Percentiles rank a stretch among this genome's conserved stretches.
Evolutionary conservation across 441 rosid genomes (phyloP).

Genomic region (Rhodomyrtus psidioides): DNA sequence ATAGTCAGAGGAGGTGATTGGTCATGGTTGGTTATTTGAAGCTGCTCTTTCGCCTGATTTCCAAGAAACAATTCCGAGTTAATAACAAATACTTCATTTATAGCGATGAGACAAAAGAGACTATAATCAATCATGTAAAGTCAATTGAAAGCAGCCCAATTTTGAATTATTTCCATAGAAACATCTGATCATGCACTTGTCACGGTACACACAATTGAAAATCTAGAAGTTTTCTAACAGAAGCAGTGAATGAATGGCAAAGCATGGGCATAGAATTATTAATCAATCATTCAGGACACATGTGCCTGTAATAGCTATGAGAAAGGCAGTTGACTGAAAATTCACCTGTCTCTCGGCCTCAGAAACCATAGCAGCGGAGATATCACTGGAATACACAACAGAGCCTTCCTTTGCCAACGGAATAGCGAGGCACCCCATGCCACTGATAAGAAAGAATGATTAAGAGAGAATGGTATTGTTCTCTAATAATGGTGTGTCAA

Average conservation of each 20-base stretch:
- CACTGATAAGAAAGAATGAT: too few relatives aligned
- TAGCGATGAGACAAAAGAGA: neutral
- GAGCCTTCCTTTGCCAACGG: slow-evolving; percentile 90
- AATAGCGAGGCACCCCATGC: slow-evolving; percentile 63
- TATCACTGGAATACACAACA: slow-evolving; percentile 70
- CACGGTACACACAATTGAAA: neutral
- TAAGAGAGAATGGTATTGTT: too few relatives aligned
- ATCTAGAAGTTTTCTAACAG: neutral
- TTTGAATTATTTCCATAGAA: neutral
- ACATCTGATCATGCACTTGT: neutral
- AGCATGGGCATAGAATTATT: neutral
- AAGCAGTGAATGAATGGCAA: neutral
- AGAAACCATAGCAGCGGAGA: slow-evolving; percentile 87
- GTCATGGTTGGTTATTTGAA: slow-evolving; percentile 16
- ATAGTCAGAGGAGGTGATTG: slow-evolving; percentile 12
- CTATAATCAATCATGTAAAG: neutral
- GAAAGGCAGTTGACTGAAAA: neutral
- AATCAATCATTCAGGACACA: neutral
- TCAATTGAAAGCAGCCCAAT: neutral
- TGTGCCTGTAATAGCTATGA: neutral
- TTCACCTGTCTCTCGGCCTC: slow-evolving; percentile 76
- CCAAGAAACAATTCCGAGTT: neutral
- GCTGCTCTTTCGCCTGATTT: slow-evolving; percentile 58
- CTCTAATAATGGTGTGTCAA: too few relatives aligned
- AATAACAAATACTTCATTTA: too few relatives aligned